These are phyloP conservation scores for Coriolopsis trogii DNA, from an alignment of 1,284 basidiomycete genomes.

Conservation along the genomic window DNA sequence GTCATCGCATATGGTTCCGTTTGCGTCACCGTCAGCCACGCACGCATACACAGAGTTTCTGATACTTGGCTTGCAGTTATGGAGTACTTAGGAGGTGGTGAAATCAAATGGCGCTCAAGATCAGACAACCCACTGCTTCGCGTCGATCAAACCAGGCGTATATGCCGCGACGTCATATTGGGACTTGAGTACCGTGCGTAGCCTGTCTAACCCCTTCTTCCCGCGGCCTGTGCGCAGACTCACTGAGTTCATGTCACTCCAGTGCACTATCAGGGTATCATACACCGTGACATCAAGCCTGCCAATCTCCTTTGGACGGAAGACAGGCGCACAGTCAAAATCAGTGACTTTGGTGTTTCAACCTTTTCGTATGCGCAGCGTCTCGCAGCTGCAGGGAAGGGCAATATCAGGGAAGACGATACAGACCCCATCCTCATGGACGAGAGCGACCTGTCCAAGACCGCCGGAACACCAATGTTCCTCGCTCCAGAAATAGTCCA, in stretches of 20 bases:
- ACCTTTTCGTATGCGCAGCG: constrained; percentile 90
- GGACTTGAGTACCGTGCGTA: constrained; percentile 93
- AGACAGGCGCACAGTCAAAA: constrained; percentile 88
- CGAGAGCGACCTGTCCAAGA: constrained; percentile 88
- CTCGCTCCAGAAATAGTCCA: constrained; percentile 95
- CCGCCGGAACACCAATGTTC: constrained; percentile 98
- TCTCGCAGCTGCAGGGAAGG: constrained; percentile 54
- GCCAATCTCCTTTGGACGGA: constrained; percentile 93
- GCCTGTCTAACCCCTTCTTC: constrained; percentile 27
- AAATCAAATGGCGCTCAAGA: constrained; percentile 84
- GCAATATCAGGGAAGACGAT: constrained; percentile 40
- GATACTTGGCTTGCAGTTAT: constrained; percentile 61
- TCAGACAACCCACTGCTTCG: constrained; percentile 75
- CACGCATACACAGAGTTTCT: too few species aligned
- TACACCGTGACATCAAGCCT: constrained; percentile 99
- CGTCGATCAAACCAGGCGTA: constrained; percentile 82
- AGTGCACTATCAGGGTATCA: constrained; percentile 98
- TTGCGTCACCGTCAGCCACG: too few species aligned
- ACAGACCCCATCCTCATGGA: constrained; percentile 71
- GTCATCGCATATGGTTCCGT: too few species aligned
- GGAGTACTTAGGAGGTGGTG: constrained; percentile 95
- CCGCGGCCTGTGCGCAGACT: not conserved
- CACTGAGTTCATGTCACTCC: constrained; percentile 17
- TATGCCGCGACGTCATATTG: constrained; percentile 90
- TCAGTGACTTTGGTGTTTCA: constrained; percentile 97